Base-by-base conservation (phyloP, 768 basidiomycete species). In the Suillus subaureus region DNA sequence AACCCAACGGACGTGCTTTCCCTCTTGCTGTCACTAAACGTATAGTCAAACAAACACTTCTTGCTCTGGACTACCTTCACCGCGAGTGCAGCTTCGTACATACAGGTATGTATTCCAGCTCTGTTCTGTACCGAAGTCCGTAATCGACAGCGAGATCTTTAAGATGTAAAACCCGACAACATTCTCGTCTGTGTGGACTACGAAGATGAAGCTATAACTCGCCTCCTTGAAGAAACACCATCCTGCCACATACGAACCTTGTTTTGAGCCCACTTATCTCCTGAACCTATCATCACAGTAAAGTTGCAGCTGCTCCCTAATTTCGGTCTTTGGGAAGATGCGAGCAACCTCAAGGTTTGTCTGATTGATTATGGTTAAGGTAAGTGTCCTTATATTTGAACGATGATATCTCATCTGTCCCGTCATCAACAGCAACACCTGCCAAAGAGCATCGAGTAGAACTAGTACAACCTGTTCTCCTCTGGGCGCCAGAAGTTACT, bases 1-100 rank as follows among this genome's bases (percentile, higher is more conserved):
- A 68, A 18, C 33, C 42, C 3, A 45, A 63, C 18, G 40, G 40
- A 23, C 61, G 28, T 52, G 52, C 31, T 21, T 54, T 54, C 9
- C 18, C 52, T 54, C 0, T 33, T 12, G 18, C 55, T 23, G 21
- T 56, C 62, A 42, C 60, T 12, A 68, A 72, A 61, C 55, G 63
- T 37, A 69, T 77, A 37, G 65, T 71, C 39, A 74, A 71, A 52
- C 77, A 78, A 62, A 39, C 67, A 9, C 68, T 77, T 39, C 70
- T 75, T 23, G 73, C 74, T 8, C 66, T 74, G 8, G 70, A 73
- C 54, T 77, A 73, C 63, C 70, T 76, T 52, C 75, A 77, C 63
- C 61, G 64, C n/a, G 61, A 71, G 37, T 73, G 70, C 42, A 55
- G 21, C 31, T 31, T 54, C 1, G 52, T 54, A 21, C 52, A 54